These are phyloP conservation scores for Cladosporium cucumerinum DNA, from an alignment of 2,329 filamentous ascomycete species.

Conservation along the genomic window DNA sequence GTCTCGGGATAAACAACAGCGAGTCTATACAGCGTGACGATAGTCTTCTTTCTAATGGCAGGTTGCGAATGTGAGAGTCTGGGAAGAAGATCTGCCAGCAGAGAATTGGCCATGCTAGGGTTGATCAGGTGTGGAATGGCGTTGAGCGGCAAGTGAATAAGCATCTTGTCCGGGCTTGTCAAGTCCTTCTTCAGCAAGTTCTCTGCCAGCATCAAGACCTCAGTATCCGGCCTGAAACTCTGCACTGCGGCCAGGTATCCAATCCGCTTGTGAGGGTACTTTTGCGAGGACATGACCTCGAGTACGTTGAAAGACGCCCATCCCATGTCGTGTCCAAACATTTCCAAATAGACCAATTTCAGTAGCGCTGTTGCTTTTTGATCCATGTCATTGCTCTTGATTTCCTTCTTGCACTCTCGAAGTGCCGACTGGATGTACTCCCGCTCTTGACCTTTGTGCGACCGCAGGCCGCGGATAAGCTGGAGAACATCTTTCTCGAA, in stretches of 20 bases:
- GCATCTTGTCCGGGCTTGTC: slow-evolving; percentile 65
- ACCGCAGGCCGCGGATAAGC: slow-evolving; percentile 92
- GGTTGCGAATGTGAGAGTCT: slow-evolving; percentile 82
- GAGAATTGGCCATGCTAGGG: slow-evolving; percentile 83
- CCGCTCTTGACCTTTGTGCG: slow-evolving; percentile 91
- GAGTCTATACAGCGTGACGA: slow-evolving; percentile 88
- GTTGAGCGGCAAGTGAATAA: slow-evolving; percentile 79
- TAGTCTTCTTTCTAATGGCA: slow-evolving; percentile 87
- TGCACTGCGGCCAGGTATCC: slow-evolving; percentile 94
- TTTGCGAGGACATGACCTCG: slow-evolving; percentile 96
- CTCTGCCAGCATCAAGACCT: slow-evolving; percentile 95
- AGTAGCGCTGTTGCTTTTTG: slow-evolving; percentile 93
- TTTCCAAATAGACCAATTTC: slow-evolving; percentile 96
- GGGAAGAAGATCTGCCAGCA: slow-evolving; percentile 81
- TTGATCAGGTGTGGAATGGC: slow-evolving; percentile 95
- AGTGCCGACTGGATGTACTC: slow-evolving; percentile 92
- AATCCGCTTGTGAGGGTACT: slow-evolving; percentile 91
- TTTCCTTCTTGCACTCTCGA: slow-evolving; percentile 92
- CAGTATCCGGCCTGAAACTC: slow-evolving; percentile 91
- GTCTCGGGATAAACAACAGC: slow-evolving; percentile 97
- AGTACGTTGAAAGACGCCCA: slow-evolving; percentile 98
- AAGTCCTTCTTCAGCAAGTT: slow-evolving; percentile 96
- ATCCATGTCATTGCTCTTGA: slow-evolving; percentile 93
- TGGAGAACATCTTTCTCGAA: slow-evolving; percentile 99
- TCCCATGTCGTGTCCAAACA: slow-evolving; percentile 99